Base-by-base conservation (phyloP, 495 filamentous ascomycete species). In the Penicillium steckii region DNA sequence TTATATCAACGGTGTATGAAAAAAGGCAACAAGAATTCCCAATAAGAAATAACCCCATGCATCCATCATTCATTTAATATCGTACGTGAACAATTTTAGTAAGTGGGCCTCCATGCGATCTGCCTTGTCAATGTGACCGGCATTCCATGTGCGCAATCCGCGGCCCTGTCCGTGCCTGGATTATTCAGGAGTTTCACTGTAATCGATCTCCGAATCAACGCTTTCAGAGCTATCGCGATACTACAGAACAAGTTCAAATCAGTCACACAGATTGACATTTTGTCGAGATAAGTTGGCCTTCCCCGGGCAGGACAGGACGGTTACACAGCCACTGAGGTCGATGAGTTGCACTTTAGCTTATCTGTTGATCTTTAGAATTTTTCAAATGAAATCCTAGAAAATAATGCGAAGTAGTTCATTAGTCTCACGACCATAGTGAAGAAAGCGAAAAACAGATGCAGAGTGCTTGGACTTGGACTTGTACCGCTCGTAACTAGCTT, bases 1-100 rank as follows among this genome's bases (percentile, higher is more conserved):
- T 75, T 75, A 53, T 68, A 54, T 63, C 61, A 57, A 70, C 57
- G 72, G 72, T 75, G 72, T 75, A 75, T 66, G 69, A 73, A 67
- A 62, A 32, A 70, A 70, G 67, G 67, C 64, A 72, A 57, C 58
- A 69, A 72, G 64, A 69, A 61, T 69, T 61, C 40, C 38, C 61
- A 67, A 62, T 62, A 55, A 64, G 53, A 66, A 61, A 59, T 59
- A 48, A 61, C 53, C 56, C 54, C 58, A 57, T 48, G 25, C 48
- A 51, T 56, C 27, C 33, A 42, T 42, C 24, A n/a, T 44, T 4
- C 21, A 48, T 21, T 26, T 43, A 21, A 8, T 26, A 15, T 33
- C 10, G 23, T 43, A 24, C 33, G 9, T 46, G 40, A 27, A 13
- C n/a, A 15, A 21, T 22, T 19, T 33, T 26, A 8, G 30, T 21